Conservation (phyloP, 73 alveolate genomes). For the Paraurostyla sp. region DNA sequence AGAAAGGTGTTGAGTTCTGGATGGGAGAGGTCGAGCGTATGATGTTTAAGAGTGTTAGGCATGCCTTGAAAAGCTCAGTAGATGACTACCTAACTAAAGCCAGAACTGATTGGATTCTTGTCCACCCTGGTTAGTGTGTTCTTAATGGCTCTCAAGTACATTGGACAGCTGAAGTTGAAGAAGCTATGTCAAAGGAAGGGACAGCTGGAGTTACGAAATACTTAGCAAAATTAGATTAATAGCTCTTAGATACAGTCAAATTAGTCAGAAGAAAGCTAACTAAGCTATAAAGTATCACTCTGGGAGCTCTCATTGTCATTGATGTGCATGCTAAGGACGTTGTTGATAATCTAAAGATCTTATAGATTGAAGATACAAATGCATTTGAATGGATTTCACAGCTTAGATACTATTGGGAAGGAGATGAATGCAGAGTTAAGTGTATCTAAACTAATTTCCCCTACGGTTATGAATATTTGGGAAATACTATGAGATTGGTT, state of each 20-base stretch:
- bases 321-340: constrained; percentile 97
- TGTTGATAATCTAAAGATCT: constrained; percentile 90
- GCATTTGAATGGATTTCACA: constrained; percentile 99
- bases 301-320: constrained; percentile 95
- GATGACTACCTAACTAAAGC: constrained; percentile 90
- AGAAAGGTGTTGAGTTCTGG: constrained; percentile 99
- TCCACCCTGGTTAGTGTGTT: constrained; percentile 99
- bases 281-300: constrained; percentile 77
- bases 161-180: constrained; percentile 99
- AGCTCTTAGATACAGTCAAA: constrained; percentile 94
- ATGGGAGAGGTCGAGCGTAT: constrained; percentile 99
- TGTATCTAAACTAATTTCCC: constrained; percentile 99
- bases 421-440: constrained; percentile 94
- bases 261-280: constrained; percentile 90
- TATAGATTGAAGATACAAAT: constrained; percentile 87
- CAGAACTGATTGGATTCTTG: constrained; percentile 99
- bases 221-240: constrained; percentile 81
- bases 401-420: constrained; percentile 99
- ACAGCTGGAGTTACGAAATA: constrained; percentile 89
- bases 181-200: constrained; percentile 89
- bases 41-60: constrained; percentile 97
- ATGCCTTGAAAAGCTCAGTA: constrained; percentile 85
- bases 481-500: constrained; percentile 94
- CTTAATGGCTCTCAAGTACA: constrained; percentile 98
- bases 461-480: constrained; percentile 99